These are phyloP conservation scores for Eucalyptus erythrocorys DNA, from an alignment of 345 rosid species.

Conservation along the genomic window DNA sequence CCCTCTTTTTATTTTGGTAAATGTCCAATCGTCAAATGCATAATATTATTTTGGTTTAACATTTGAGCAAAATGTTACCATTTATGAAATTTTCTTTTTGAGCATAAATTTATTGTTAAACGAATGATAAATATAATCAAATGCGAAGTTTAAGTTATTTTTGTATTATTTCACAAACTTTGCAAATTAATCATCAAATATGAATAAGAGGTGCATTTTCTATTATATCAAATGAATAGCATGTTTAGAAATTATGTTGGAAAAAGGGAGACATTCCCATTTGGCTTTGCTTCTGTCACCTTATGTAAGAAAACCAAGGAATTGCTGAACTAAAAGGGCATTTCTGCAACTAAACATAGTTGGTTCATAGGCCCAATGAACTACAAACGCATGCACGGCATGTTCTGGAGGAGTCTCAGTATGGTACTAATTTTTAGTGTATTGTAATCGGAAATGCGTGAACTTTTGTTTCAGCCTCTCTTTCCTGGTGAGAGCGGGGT, in stretches of 20 bases:
- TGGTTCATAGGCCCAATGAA: not conserved
- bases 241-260: not conserved
- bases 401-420: not conserved
- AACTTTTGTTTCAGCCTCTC: constrained; percentile 50
- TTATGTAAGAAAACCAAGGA: not conserved
- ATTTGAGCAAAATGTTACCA: not conserved
- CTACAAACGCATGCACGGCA: not conserved
- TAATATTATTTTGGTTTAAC: not conserved
- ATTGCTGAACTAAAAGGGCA: not conserved
- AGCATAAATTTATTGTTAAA: not conserved
- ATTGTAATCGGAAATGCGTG: not conserved
- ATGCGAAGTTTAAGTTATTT: not conserved
- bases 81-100: not conserved
- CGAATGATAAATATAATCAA: not conserved
- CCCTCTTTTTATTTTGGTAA: not conserved
- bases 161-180: not conserved
- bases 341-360: not conserved
- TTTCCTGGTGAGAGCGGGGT: constrained; percentile 98
- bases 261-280: not conserved
- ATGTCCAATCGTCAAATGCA: not conserved
- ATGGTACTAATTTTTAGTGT: not conserved
- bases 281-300: not conserved
- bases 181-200: not conserved
- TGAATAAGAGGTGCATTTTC: not conserved
- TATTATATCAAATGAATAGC: not conserved